phyloP scores from a whole-genome alignment of 257 asterid species.

The Forsythia suspensa region DNA sequence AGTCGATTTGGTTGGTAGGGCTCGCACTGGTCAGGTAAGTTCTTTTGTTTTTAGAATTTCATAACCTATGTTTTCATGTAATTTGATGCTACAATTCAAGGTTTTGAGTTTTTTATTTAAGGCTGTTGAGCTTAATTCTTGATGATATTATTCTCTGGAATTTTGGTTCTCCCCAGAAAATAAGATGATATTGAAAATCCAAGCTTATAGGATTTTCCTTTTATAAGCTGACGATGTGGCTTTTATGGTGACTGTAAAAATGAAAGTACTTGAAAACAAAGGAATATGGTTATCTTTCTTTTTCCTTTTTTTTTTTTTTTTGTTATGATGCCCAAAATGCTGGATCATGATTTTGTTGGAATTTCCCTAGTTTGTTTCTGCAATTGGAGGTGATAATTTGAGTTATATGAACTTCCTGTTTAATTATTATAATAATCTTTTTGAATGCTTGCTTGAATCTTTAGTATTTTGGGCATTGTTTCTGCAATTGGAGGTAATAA shows the following conservation, averaged over 20 bases:
- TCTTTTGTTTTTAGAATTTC: not conserved
- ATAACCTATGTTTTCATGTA: too few species aligned
- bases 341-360: not conserved
- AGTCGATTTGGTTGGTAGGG: conserved; percentile 87
- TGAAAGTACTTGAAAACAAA: not conserved
- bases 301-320: not conserved
- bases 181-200: not conserved
- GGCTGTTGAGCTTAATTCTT: not conserved
- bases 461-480: not conserved
- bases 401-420: not conserved
- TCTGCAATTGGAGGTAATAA: not conserved
- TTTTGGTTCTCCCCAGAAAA: not conserved
- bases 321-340: not conserved
- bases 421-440: not conserved
- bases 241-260: not conserved
- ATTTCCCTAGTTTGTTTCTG: not conserved
- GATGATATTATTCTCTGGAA: too few species aligned
- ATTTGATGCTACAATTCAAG: not conserved
- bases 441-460: not conserved
- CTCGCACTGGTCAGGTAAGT: conserved; percentile 87
- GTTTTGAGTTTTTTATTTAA: not conserved
- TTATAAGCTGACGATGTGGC: not conserved
- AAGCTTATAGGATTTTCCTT: not conserved
- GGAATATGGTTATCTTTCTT: not conserved
- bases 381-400: not conserved